Base-by-base conservation (phyloP, 495 filamentous ascomycete species). In the Penicillium bialowiezense region DNA sequence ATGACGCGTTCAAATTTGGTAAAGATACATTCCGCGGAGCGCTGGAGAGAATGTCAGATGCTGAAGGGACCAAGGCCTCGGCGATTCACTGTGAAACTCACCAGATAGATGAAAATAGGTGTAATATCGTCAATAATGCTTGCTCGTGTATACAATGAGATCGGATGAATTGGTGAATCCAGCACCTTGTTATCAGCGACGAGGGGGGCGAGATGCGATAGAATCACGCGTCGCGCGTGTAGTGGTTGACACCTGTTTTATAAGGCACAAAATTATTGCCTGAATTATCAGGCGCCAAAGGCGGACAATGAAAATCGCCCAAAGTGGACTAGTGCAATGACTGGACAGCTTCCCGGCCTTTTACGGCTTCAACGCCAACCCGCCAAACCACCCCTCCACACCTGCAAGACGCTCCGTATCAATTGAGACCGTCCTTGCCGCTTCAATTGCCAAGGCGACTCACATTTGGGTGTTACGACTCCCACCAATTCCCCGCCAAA, bases 351-450 rank as follows among this genome's bases (percentile, higher is more conserved):
- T 54, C 54, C 57, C 63, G 70, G 70, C 63, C 68, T 72, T 71
- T 69, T 69, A 65, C 69, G 68, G 71, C 65, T 73, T 73, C 68
- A 69, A 70, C 69, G 68, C 72, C 69, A 69, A 70, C 59, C 43
- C 62, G 57, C 63, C 52, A 48, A 52, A 59, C 40, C 56, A 59
- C 70, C 70, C 70, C 67, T 72, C 69, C 55, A 63, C 44, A 60
- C 39, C 52, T 42, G 43, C 56, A 54, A 56, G 48, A 55, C 51
- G 59, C 52, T 40, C 41, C 42, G 48, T 43, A 51, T 49, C 58
- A 54, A 63, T 64, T 64, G 58, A 44, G 34, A 54, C 34, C 40
- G 44, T 54, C 29, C 34, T 40, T 51, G 47, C 41, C 47, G 53
- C 29, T 12, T 38, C 13, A 31, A 31, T 51, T 26, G 44, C 48